Base-by-base conservation (phyloP, 768 basidiomycete genomes). In the Tulasnella sp. region DNA sequence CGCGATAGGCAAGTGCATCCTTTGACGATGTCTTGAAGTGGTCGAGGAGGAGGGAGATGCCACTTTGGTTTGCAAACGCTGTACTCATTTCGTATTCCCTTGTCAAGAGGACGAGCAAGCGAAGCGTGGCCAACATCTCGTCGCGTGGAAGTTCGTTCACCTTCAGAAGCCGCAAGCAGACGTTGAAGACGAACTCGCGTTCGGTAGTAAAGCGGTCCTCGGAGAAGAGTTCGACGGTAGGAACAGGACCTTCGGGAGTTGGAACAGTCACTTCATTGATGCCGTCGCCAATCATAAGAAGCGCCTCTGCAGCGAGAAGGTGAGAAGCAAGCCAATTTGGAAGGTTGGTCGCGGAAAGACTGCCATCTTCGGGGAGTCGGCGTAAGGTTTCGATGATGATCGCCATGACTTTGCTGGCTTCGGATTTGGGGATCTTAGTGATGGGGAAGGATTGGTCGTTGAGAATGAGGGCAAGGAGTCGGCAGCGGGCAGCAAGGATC, bases 241-340 rank as follows among this genome's bases (percentile, higher is more conserved):
- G 65, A 14, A 84, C 73, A 35, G 73, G 73, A 62, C 76, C 75
- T 0, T 74, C 59, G 6, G 69, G 68, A 42, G 81, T 82, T 1
- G 87, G 86, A 6, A 86, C 64, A 4, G 75, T 68, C 58, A 86
- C 78, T 3, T 75, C 63, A 46, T 76, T 74, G 54, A 91, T 83
- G 39, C 84, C 84, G 49, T 87, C 85, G 0, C 83, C 79, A 17
- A 84, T 71, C 15, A 81, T 81, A 31, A 97, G 75, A 43, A 97
- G 71, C 15, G 84, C 80, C 66, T 99, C 92, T 5, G 83, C 82
- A 49, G 93, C 85, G 11, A 96, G 77, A 11, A 98, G 74, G 63
- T 85, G 81, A 1, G 87, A 77, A 1, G 91, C 82, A 4, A 94
- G 76, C 96, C 96, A 99, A 64, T 79, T 82, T 7, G 94, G 91